Base-by-base conservation (phyloP, 2,329 filamentous ascomycete genomes). In the Chalaropsis thielavioides region DNA sequence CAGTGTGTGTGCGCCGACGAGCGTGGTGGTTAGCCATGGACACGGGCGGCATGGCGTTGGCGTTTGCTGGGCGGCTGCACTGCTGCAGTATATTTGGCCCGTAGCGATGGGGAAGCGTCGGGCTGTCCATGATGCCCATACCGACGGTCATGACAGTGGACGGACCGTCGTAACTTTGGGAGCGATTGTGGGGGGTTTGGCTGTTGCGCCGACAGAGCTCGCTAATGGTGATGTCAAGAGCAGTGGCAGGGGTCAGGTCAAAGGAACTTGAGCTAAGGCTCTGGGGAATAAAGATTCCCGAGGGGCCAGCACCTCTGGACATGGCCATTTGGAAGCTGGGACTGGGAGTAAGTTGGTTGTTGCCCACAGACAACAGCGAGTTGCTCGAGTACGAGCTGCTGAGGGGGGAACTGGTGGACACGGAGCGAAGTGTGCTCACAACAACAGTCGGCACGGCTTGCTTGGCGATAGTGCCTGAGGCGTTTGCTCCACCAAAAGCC, bases 161-260 rank as follows among this genome's bases (percentile, higher is more conserved):
- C 11, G 46, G 22, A 3, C 62, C 65, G 7, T 27, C 46, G 15
- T 70, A 69, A 68, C 61, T 69, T 0, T 78, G 77, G 1, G 74
- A 73, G 19, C 72, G 71, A 72, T 78, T 80, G 64, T 75, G 74
- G 1, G 76, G 74, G 69, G 77, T 70, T 63, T 78, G 72, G 71
- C 79, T 82, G 73, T 84, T 83, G 80, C 83, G 83, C 62, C 81
- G 76, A 10, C 81, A 77, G 65, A 84, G 77, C 71, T 82, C 78
- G 19, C 76, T 76, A 38, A 83, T 77, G 1, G 79, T 76, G 67
- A 71, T 73, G n/a, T 76, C 72, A 13, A 80, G 70, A 6, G 70
- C 65, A 15, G 69, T 67, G 1, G 65, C 70, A 61, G 69, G 70
- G 68, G 62, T 63, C 19, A 65, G 27, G 38, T 65, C 60, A 49